Evolutionary conservation across 768 basidiomycete species (phyloP), one percentile per base, ranked within the genome.

Genomic region (Hemileccinum impolitum): DNA sequence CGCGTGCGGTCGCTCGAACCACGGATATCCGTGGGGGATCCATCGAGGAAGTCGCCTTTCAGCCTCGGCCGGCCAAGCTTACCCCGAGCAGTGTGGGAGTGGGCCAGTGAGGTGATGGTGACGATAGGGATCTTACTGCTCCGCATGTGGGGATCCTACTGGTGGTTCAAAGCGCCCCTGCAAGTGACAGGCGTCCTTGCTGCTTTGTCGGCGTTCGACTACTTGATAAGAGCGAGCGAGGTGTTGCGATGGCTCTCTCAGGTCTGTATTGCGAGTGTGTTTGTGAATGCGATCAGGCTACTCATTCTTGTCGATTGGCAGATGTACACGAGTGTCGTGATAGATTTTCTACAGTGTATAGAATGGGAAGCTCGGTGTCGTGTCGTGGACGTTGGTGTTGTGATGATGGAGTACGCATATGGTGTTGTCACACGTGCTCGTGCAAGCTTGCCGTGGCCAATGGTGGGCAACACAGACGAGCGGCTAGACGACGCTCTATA

Each of bases 131-230:
- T 12, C 17, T 25, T 53, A 4, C 31, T 53, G n/a, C n/a, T 39
- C 5, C 32, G 45, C 28, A 43, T 32, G 18, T 58, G 26, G 1
- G 41, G 37, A 11, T 45, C 41, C 19, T 45, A 36, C 39, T 50
- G 45, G 45, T 57, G 52, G 49, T 58, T 54, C 32, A 23, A 25
- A n/a, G 35, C 35, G 13, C 52, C 52, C 6, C 26, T 47, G 9
- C 25, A 23, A 12, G 25, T 36, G 38, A 43, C 39, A 2, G 46
- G 49, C 15, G 8, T 45, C 23, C 15, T 58, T 31, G 12, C n/a
- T 39, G 23, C 10, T 15, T 6, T 47, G 39, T 38, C 17, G 34
- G 39, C 17, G 3, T 10, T 45, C 10, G 39, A 18, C 1, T 26
- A 28, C 17, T 1, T 46, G 15, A 26, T 45, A 3, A 32, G 31